These are phyloP conservation scores for Vitis amurensis DNA, from an alignment of 164 flowering plant genomes.

Conservation along the genomic window DNA sequence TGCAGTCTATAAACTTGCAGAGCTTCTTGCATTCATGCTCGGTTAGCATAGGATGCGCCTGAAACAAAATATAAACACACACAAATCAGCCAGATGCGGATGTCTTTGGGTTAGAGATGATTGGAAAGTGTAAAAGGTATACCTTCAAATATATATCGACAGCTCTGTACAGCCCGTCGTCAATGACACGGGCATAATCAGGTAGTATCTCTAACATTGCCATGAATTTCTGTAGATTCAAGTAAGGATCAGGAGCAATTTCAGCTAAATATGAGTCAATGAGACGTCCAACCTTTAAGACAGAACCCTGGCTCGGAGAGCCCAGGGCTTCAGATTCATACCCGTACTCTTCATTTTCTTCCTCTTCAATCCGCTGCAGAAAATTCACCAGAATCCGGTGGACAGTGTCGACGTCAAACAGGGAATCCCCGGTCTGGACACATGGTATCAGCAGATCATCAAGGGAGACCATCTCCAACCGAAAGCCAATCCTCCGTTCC, in stretches of 20 bases:
- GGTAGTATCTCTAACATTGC: constrained; percentile 64
- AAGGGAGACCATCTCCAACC: constrained; percentile 55
- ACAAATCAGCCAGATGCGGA: background rate
- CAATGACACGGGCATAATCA: constrained; percentile 72
- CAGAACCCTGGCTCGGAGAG: constrained; percentile 55
- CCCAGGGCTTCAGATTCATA: constrained; percentile 58
- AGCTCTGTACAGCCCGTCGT: constrained; percentile 80
- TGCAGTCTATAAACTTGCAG: constrained; percentile 72
- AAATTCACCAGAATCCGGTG: constrained; percentile 63
- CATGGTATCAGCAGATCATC: constrained; percentile 77
- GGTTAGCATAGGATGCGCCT: constrained; percentile 66
- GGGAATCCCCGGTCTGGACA: constrained; percentile 46
- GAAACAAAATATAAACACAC: background rate
- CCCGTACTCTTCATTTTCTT: constrained; percentile 56
- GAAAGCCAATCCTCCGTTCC: constrained; percentile 57
- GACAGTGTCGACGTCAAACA: constrained; percentile 64
- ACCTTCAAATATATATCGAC: constrained; percentile 79
- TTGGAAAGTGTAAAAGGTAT: background rate
- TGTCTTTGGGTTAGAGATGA: background rate
- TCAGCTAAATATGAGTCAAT: constrained; percentile 73
- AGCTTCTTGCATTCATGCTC: constrained; percentile 60
- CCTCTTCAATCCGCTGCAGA: constrained; percentile 59
- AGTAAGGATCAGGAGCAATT: constrained; percentile 76
- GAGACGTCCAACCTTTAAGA: constrained; percentile 63
- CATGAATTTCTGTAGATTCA: constrained; percentile 54